Base-by-base conservation (phyloP, 2,329 filamentous ascomycete genomes). In the Trichoderma afroharzianum region DNA sequence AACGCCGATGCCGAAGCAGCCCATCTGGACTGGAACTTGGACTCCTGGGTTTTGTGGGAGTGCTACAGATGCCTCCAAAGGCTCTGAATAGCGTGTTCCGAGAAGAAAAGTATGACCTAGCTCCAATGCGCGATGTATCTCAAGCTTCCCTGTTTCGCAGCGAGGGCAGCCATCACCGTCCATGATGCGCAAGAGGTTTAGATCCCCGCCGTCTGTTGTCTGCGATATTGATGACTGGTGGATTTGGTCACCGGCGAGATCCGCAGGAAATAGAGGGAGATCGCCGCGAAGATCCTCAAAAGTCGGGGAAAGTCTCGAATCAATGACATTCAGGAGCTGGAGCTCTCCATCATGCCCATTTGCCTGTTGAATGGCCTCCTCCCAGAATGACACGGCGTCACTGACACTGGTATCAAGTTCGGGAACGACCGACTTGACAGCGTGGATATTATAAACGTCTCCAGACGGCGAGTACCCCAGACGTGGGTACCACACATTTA, bases 41-140 rank as follows among this genome's bases (percentile, higher is more conserved):
- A 74, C 75, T 12, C 76, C 76, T 24, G 78, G 76, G 6, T 61
- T 74, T 53, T 74, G 73, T 14, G 81, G 78, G 3, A 81, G 73
- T 5, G 84, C 82, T 3, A 96, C 87, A 1, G 82, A 85, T 1
- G 93, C 92, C 8, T 87, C 83, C 0, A 99, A 85, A 0, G 94
- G 91, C 24, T 88, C 85, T 28, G 92, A 95, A 83, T 99, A 99
- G 33, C 95, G 89, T 1, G 93, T 95, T 12, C 95, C 95, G 1
- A 99, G 90, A 80, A 97, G 91, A 82, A 99, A 99, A 0, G 96
- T 98, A 81, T 99, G 96, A 1, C 94, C 96, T 18, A 98, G 86
- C 81, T 99, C 96, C 63, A 98, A 91, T 8, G 94, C 93, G 73
- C 88, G 91, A 71, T 92, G 87, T 3, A 92, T 85, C 57, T 84